Conservation (phyloP, 2,329 filamentous ascomycete genomes). For the Helotiales sp. region DNA sequence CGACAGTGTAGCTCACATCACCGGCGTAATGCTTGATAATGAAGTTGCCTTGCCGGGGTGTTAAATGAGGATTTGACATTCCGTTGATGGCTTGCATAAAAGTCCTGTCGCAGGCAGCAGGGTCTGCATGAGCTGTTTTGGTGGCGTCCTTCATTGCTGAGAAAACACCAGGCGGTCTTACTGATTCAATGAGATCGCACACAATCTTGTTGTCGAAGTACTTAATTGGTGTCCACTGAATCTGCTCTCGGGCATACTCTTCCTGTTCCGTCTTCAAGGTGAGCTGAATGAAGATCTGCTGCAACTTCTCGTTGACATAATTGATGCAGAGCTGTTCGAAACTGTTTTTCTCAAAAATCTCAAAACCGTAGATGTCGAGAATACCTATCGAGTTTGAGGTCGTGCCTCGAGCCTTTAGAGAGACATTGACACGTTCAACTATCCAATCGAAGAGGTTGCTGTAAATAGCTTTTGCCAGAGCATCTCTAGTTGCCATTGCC, state of each 20-base stretch:
- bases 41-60: slow-evolving; percentile 90
- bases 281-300: slow-evolving; percentile 98
- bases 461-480: slow-evolving; percentile 93
- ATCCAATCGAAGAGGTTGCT: slow-evolving; percentile 99
- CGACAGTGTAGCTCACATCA: slow-evolving; percentile 90
- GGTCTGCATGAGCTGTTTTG: slow-evolving; percentile 96
- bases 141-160: slow-evolving; percentile 97
- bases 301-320: slow-evolving; percentile 98
- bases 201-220: slow-evolving; percentile 99
- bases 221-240: slow-evolving; percentile 98
- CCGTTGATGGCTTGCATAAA: slow-evolving; percentile 93
- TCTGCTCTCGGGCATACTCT: slow-evolving; percentile 93
- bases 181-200: slow-evolving; percentile 93
- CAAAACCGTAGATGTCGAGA: slow-evolving; percentile 97
- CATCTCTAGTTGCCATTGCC: slow-evolving; percentile 83
- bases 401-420: slow-evolving; percentile 74
- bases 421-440: slow-evolving; percentile 86
- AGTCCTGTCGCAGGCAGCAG: slow-evolving; percentile 88
- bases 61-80: slow-evolving; percentile 88
- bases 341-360: slow-evolving; percentile 98
- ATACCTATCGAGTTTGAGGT: slow-evolving; percentile 90
- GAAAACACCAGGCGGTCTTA: slow-evolving; percentile 87
- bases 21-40: slow-evolving; percentile 99
- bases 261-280: slow-evolving; percentile 97
- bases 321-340: slow-evolving; percentile 99